Evolutionary conservation across 23 red algal genomes (phyloP), one percentile per base, ranked within the genome.

Genomic region (Gracilaria caudata): DNA sequence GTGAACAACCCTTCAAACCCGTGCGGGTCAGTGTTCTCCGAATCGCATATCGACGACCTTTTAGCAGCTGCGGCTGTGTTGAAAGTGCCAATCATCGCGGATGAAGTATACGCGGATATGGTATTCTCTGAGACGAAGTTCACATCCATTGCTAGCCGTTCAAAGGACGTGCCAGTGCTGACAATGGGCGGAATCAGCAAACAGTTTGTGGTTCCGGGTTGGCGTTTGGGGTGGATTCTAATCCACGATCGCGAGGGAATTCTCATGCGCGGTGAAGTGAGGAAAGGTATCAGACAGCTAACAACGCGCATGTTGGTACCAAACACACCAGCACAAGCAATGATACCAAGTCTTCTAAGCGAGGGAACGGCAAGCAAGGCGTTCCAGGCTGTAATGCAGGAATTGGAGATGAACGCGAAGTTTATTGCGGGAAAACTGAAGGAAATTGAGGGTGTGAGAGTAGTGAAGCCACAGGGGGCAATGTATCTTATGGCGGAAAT

Each of bases 1-100:
- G 86, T 99, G 47, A 99, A 99, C 83, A 99, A 99, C 64, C 97
- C 97, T 49, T 93, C 87, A 26, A 99, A 99, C 74, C 97, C 97
- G 70, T 99, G 97, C 76, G 97, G 97, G 7, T 92, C 86, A 5
- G 92, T 95, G 33, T 99, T 75, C 65, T 89, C 85, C 8, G 56
- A 46, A 43, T 55, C 53, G 36, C 97, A 99, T 54, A 91, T 95
- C 40, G 79, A 75, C 43, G 82, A 77, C 8, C 63, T 99, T 34
- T 14, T 94, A 24, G 64, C 83, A 10, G 34, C 82, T 58, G 93
- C 97, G 55, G 51, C 74, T 16, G 59, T 78, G 16, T 75, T 95
- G 83, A 74, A 80, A 37, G 39, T 99, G 57, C 93, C 93, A 14
- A 94, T 99, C 45, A 78, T 99, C 37, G 90, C 90, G 36, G 97